Percentiles rank a stretch among this genome's conserved stretches.
These are phyloP conservation scores for Aurifilum marmelostoma DNA, from an alignment of 2,329 filamentous ascomycete species.

Conservation along the genomic window DNA sequence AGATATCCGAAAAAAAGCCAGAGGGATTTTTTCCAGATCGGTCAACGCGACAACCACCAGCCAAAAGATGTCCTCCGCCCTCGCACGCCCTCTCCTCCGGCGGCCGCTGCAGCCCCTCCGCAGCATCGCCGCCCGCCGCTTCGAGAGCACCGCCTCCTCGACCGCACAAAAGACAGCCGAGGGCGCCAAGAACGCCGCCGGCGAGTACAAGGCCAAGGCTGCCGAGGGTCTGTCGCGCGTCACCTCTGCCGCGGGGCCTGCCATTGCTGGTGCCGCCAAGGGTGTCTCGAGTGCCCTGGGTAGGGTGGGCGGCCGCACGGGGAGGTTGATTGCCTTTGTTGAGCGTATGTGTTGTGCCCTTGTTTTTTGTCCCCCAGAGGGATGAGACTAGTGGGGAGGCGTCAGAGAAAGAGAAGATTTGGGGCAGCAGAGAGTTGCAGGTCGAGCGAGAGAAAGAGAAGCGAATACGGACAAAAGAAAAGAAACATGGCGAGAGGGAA, in stretches of 20 bases:
- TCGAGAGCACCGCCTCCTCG: conserved; percentile 62
- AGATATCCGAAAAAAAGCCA: background rate
- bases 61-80: conserved; percentile 24
- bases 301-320: conserved; percentile 82
- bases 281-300: conserved; percentile 67
- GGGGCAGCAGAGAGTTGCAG: too few relatives aligned
- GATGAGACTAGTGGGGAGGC: background rate
- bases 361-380: background rate
- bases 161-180: conserved; percentile 46
- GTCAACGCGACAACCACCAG: background rate
- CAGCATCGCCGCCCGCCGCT: conserved; percentile 54
- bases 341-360: conserved; percentile 71
- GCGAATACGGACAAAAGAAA: background rate
- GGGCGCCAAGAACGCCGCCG: conserved; percentile 45
- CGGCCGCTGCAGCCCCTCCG: conserved; percentile 21
- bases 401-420: too few relatives aligned
- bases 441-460: background rate
- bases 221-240: conserved; percentile 83
- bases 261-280: conserved; percentile 72
- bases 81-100: conserved; percentile 30
- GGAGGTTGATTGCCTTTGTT: conserved; percentile 75
- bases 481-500: background rate
- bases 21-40: background rate
- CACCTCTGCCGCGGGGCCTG: conserved; percentile 77
- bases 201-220: conserved; percentile 64